Conservation (phyloP, 345 rosid genomes). For the Salix suchowensis region DNA sequence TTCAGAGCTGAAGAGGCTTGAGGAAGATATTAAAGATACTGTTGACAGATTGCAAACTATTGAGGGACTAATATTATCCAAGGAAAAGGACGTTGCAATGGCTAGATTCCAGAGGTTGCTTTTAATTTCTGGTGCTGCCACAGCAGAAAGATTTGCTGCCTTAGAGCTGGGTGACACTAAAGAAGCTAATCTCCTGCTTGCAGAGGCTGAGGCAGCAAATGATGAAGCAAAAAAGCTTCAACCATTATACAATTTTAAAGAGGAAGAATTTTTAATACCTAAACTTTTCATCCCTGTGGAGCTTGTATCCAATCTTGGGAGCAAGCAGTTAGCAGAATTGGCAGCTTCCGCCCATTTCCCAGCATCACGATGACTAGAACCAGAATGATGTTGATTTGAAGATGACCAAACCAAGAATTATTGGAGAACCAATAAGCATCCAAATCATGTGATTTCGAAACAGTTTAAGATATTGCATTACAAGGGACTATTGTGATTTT, state of each 20-base stretch:
- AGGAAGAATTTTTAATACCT: constrained; percentile 49
- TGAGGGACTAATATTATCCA: constrained; percentile 53
- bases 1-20: constrained; percentile 48
- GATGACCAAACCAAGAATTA: constrained; percentile 1
- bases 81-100: constrained; percentile 68
- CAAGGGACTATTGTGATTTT: neutral
- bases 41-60: constrained; percentile 52
- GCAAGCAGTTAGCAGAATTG: constrained; percentile 55
- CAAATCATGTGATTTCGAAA: neutral
- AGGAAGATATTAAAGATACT: constrained; percentile 55
- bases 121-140: constrained; percentile 54
- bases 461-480: constrained; percentile 5
- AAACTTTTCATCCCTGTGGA: constrained; percentile 69
- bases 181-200: constrained; percentile 70
- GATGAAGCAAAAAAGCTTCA: constrained; percentile 64
- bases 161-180: constrained; percentile 61
- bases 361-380: constrained; percentile 9
- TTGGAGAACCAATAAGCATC: neutral
- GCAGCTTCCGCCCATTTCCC: constrained; percentile 40
- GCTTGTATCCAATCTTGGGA: constrained; percentile 56
- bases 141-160: constrained; percentile 77
- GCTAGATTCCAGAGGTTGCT: constrained; percentile 70
- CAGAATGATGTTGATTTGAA: neutral
- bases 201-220: constrained; percentile 72
- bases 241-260: constrained; percentile 44